Base-by-base conservation (phyloP, 495 filamentous ascomycete genomes). In the Penicillium roqueforti region DNA sequence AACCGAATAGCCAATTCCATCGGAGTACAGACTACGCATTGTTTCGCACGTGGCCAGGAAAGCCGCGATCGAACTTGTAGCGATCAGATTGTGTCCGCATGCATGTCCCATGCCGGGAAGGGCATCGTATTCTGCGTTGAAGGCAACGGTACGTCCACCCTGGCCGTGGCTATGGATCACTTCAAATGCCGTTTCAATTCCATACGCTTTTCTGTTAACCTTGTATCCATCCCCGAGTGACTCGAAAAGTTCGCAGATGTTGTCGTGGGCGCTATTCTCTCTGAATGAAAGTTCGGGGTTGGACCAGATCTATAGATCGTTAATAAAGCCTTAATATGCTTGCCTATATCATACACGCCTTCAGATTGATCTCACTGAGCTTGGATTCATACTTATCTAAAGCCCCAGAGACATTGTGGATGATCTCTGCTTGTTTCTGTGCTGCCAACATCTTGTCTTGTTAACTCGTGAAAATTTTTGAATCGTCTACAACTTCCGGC, bases 111-210 rank as follows among this genome's bases (percentile, higher is more conserved):
- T 73, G 0, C 67, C 73, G 0, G 73, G 64, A 0, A 79, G 62
- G 2, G 72, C 74, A 48, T 79, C 80, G 63, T 83, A 83, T 58
- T 84, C 82, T 8, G 77, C 77, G 47, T 84, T 84, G 60, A 80
- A 84, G 0, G 51, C 54, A 0, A 65, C 38, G 4, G 53, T 36
- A 3, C 59, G 59, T 0, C 62, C 62, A 0, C 59, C 57, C 6
- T 58, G 26, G 6, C 76, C 78, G 9, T 66, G 70, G 6, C 72
- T 73, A 43, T 73, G 82, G 5, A 72, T 68, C 8, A 81, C 70
- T 26, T 82, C 73, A 57, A 83, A 79, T 3, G 83, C 78, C 0
- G 82, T 86, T 8, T 68, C 60, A 25, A 85, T 55, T 1, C 75
- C 78, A 49, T 80, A 83, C 0, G 78, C 50, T 25, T 68, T 63